phyloP scores from a whole-genome alignment of 768 basidiomycete genomes.

The Agrocybe pediades region DNA sequence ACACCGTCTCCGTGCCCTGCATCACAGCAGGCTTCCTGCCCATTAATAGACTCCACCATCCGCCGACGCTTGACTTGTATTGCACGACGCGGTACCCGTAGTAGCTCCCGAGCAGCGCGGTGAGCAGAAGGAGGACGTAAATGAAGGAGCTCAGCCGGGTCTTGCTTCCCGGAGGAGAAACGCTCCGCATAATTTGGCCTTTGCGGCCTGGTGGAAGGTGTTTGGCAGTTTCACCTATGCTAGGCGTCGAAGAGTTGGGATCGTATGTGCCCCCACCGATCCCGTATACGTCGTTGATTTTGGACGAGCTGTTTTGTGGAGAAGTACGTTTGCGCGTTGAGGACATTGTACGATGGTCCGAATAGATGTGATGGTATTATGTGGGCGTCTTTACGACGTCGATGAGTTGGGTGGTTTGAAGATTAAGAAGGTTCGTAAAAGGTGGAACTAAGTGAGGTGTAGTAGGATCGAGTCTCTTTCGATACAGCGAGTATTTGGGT shows the following conservation, averaged over 20 bases:
- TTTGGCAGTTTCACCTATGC: conserved; percentile 1
- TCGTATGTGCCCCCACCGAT: too few species aligned
- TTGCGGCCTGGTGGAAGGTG: conserved; percentile 27
- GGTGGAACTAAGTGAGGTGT: too few species aligned
- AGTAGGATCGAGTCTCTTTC: too few species aligned
- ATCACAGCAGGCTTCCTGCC: conserved; percentile 34
- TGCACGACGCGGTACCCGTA: conserved; percentile 52
- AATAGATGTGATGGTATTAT: too few species aligned
- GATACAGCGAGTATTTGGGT: too few species aligned
- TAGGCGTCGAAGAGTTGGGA: neutral
- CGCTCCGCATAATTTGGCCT: conserved; percentile 15
- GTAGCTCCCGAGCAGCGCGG: conserved; percentile 45
- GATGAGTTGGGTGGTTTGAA: too few species aligned
- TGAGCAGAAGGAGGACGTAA: conserved; percentile 45
- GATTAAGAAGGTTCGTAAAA: too few species aligned
- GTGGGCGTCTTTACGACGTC: too few species aligned
- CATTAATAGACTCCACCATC: conserved; percentile 61
- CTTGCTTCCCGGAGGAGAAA: conserved; percentile 46
- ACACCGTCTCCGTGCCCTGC: neutral
- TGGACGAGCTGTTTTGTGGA: conserved; percentile 3
- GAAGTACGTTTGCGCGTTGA: conserved; percentile 22
- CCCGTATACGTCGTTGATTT: neutral
- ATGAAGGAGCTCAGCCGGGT: conserved; percentile 50
- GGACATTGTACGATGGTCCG: too few species aligned
- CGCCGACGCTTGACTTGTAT: conserved; percentile 53